Conservation (phyloP, 2,329 filamentous ascomycete genomes). For the Bipolaris gigantea region DNA sequence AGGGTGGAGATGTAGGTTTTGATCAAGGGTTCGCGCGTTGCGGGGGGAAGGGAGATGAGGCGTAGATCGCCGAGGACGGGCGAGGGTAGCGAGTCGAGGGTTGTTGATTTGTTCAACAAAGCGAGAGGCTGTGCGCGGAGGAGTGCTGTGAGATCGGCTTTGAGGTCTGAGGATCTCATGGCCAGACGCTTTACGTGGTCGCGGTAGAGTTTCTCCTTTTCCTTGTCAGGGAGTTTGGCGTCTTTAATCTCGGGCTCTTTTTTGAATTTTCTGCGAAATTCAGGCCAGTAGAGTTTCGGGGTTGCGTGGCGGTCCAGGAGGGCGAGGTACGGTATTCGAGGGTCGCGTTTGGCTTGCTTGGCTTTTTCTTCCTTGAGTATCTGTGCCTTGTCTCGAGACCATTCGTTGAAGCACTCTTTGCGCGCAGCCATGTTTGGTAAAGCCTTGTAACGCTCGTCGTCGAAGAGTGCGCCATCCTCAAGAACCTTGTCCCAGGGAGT, state of each 20-base stretch:
- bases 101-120: slow-evolving; percentile 62
- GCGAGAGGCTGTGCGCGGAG: slow-evolving; percentile 63
- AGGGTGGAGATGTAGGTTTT: slow-evolving; percentile 68
- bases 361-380: slow-evolving; percentile 71
- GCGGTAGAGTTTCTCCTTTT: slow-evolving; percentile 77
- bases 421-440: slow-evolving; percentile 79
- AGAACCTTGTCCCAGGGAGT: slow-evolving; percentile 89
- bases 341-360: slow-evolving; percentile 78
- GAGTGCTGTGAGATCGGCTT: slow-evolving; percentile 68
- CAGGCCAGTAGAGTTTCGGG: slow-evolving; percentile 93
- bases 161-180: slow-evolving; percentile 65
- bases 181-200: slow-evolving; percentile 70
- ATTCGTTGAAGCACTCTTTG: slow-evolving; percentile 80
- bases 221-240: slow-evolving; percentile 60
- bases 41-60: slow-evolving; percentile 67
- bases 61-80: slow-evolving; percentile 67
- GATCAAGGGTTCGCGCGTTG: slow-evolving; percentile 65
- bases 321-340: slow-evolving; percentile 76
- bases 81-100: slow-evolving; percentile 61
- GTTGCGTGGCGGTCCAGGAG: slow-evolving; percentile 82
- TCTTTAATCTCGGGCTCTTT: slow-evolving; percentile 82
- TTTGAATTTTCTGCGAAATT: slow-evolving; percentile 89
- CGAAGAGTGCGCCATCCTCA: slow-evolving; percentile 77
- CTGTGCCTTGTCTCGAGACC: slow-evolving; percentile 77
- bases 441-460: slow-evolving; percentile 85